phyloP scores from a whole-genome alignment of 2,329 filamentous ascomycete species.

The Pseudocercospora cruenta region DNA sequence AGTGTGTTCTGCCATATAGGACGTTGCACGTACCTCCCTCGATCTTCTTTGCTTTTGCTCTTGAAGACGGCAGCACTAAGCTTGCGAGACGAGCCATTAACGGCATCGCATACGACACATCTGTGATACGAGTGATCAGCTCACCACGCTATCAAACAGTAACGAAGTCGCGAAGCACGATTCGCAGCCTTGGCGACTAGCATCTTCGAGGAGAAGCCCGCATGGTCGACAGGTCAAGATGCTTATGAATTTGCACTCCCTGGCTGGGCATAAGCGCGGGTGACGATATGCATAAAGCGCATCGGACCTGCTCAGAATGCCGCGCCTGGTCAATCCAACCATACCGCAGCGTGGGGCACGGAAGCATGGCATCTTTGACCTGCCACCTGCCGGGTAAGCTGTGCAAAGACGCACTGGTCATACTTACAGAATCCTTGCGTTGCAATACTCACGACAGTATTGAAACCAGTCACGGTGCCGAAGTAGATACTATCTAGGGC shows the following conservation, averaged over 20 bases:
- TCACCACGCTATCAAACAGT: neutral
- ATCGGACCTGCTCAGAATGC: neutral
- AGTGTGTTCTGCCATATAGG: neutral
- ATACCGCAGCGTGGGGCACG: neutral
- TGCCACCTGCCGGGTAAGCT: neutral
- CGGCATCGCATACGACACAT: conserved; percentile 62
- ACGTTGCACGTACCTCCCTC: conserved; percentile 35
- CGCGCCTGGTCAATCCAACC: neutral
- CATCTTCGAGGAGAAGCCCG: neutral
- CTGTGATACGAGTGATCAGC: conserved; percentile 12
- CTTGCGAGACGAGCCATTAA: conserved; percentile 52
- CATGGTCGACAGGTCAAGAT: neutral
- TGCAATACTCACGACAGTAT: conserved; percentile 60
- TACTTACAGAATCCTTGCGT: conserved; percentile 57
- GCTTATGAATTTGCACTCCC: neutral
- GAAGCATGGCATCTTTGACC: neutral
- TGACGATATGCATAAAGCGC: conserved; percentile 1
- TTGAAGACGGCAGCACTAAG: conserved; percentile 41
- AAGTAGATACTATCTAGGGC: conserved; percentile 53
- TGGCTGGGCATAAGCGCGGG: neutral
- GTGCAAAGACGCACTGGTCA: neutral
- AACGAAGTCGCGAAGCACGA: neutral
- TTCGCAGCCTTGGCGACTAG: neutral
- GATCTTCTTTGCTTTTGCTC: conserved; percentile 49
- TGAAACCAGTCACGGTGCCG: conserved; percentile 42